Percentiles rank a stretch among this genome's conserved stretches.
Conservation (phyloP, 768 basidiomycete genomes). For the Leccinum disarticulatum region DNA sequence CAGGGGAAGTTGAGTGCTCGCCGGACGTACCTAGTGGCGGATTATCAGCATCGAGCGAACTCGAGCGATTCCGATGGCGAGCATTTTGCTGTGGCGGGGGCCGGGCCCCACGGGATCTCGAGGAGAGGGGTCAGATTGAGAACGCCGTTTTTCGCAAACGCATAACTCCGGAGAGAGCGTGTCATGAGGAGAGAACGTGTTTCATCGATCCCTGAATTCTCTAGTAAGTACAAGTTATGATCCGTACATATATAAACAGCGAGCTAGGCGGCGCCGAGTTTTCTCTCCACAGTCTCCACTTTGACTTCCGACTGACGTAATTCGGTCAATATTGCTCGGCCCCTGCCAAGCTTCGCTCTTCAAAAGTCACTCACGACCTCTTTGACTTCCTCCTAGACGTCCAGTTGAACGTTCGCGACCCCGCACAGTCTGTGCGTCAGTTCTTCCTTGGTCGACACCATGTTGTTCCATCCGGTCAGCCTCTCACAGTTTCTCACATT, state of each 20-base stretch:
- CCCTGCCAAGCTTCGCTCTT: constrained; percentile 7
- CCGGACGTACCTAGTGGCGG: background rate
- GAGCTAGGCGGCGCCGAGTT: background rate
- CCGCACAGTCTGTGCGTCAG: constrained; percentile 1
- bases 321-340: background rate
- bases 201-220: background rate
- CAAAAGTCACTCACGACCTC: constrained; percentile 2
- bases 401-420: constrained; percentile 2
- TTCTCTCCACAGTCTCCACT: background rate
- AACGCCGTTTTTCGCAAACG: constrained; percentile 2
- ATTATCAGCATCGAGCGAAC: background rate
- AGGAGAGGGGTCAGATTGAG: background rate
- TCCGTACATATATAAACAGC: background rate
- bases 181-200: constrained; percentile 14
- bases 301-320: constrained; percentile 20
- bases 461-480: constrained; percentile 53
- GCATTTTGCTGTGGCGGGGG: background rate
- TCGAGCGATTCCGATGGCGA: background rate
- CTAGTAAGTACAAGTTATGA: background rate
- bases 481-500: background rate
- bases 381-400: background rate
- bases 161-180: constrained; percentile 16
- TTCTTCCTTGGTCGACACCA: constrained; percentile 29
- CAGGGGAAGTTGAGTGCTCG: background rate
- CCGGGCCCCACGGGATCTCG: background rate